Conservation (phyloP, 805 yeast genomes). For the Saturnispora galanensis region DNA sequence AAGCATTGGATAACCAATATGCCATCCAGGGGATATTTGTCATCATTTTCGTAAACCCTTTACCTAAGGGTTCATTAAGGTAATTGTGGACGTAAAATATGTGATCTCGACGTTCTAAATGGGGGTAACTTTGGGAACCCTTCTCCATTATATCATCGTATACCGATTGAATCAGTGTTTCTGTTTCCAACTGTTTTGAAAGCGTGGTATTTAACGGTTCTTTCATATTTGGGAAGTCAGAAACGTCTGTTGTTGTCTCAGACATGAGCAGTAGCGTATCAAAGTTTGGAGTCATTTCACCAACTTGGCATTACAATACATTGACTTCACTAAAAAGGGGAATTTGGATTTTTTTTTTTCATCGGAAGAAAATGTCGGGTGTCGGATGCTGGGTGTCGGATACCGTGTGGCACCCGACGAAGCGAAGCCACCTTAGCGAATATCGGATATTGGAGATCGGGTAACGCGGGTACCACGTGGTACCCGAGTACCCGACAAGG, state of each 20-base stretch:
- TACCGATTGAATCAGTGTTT: slow-evolving; percentile 23
- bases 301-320: not conserved
- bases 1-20: slow-evolving; percentile 69
- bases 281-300: slow-evolving; percentile 8
- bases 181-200: slow-evolving; percentile 31
- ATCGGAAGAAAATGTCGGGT: no score
- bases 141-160: slow-evolving; percentile 24
- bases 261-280: slow-evolving; percentile 20
- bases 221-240: slow-evolving; percentile 3
- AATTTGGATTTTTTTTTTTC: no score
- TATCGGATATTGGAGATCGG: no score
- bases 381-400: no score
- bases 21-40: slow-evolving; percentile 90
- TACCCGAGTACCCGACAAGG: no score
- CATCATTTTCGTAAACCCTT: slow-evolving; percentile 48
- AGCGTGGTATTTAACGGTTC: slow-evolving; percentile 29
- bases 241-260: not conserved
- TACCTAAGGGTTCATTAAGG: slow-evolving; percentile 38
- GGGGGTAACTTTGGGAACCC: slow-evolving; percentile 26
- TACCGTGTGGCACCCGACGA: no score
- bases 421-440: no score
- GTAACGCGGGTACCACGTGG: no score
- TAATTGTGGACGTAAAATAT: slow-evolving; percentile 32
- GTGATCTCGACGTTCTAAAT: slow-evolving; percentile 30
- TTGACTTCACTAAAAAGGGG: not conserved